Conservation (phyloP, 306 rosid genomes). For the Lagenaria siceraria region DNA sequence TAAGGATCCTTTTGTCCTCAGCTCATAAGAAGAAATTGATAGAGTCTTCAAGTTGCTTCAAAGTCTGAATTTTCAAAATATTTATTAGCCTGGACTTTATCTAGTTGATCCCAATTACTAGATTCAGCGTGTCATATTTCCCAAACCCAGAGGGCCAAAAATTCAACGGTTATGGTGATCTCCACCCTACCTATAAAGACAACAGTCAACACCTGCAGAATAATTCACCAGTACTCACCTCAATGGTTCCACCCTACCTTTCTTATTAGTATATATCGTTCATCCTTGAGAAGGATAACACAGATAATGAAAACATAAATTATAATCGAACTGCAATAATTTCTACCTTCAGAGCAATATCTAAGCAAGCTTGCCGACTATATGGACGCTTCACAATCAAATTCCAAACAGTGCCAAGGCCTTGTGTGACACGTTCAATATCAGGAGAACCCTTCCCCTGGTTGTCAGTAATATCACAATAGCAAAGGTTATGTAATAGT, state of each 20-base stretch:
- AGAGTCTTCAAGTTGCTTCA: background rate
- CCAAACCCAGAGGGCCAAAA: background rate
- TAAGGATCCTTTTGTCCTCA: background rate
- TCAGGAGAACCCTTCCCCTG: constrained; percentile 64
- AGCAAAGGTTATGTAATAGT: constrained; percentile 70
- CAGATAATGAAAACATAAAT: background rate
- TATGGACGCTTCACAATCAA: constrained; percentile 84
- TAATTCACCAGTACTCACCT: background rate
- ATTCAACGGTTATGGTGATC: background rate
- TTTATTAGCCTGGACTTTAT: background rate
- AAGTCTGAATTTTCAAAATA: background rate
- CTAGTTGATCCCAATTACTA: too few species aligned
- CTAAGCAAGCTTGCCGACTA: constrained; percentile 74
- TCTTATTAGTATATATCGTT: background rate
- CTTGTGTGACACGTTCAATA: constrained; percentile 91
- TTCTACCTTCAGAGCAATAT: constrained; percentile 70
- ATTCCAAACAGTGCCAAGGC: constrained; percentile 96
- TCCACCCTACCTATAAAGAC: background rate
- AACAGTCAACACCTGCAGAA: background rate
- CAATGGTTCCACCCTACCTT: background rate
- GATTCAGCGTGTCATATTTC: background rate
- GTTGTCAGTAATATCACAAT: constrained; percentile 45
- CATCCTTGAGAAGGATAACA: background rate
- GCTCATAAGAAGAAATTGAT: background rate
- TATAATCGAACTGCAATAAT: constrained; percentile 5